Percentiles rank a stretch among this genome's conserved stretches.
Conservation (phyloP, 805 yeast species). For the Wickerhamiella galacta region DNA sequence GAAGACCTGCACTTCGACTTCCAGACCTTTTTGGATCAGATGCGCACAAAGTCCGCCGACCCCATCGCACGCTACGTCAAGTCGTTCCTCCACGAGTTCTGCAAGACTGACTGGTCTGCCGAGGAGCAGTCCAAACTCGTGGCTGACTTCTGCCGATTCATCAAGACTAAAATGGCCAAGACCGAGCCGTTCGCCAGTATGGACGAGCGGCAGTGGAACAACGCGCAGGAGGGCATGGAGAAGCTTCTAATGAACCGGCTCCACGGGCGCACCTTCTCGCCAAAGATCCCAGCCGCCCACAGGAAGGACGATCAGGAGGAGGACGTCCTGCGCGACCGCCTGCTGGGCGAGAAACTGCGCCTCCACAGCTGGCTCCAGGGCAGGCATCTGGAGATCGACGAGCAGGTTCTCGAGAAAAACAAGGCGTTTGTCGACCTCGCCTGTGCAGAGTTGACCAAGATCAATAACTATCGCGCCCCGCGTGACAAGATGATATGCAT, state of each 20-base stretch:
- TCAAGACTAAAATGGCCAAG: slow-evolving; percentile 25
- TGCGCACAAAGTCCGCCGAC: slow-evolving; percentile 63
- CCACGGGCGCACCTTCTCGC: slow-evolving; percentile 65
- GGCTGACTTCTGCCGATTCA: slow-evolving; percentile 58
- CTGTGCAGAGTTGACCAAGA: slow-evolving; percentile 53
- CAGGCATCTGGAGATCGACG: slow-evolving; percentile 58
- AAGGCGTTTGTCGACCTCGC: slow-evolving; percentile 51
- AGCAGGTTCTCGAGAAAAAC: slow-evolving; percentile 27
- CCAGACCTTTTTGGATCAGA: slow-evolving; percentile 55
- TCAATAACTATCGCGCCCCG: slow-evolving; percentile 78
- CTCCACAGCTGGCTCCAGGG: slow-evolving; percentile 61
- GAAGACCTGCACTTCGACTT: slow-evolving; percentile 49
- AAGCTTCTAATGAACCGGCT: slow-evolving; percentile 80
- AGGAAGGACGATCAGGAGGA: slow-evolving; percentile 39
- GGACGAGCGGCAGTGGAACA: slow-evolving; percentile 41
- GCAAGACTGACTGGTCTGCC: slow-evolving; percentile 50
- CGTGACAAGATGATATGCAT: slow-evolving; percentile 87
- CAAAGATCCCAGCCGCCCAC: slow-evolving; percentile 34
- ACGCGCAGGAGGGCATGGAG: slow-evolving; percentile 82
- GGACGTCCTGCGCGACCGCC: slow-evolving; percentile 47
- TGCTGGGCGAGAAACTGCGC: slow-evolving; percentile 34
- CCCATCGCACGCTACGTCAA: slow-evolving; percentile 76
- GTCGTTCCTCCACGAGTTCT: slow-evolving; percentile 67
- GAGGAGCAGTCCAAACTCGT: slow-evolving; percentile 66
- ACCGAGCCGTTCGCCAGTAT: slow-evolving; percentile 62